Evolutionary conservation across 306 rosid genomes (phyloP).

Genomic region (Prunus mume): DNA sequence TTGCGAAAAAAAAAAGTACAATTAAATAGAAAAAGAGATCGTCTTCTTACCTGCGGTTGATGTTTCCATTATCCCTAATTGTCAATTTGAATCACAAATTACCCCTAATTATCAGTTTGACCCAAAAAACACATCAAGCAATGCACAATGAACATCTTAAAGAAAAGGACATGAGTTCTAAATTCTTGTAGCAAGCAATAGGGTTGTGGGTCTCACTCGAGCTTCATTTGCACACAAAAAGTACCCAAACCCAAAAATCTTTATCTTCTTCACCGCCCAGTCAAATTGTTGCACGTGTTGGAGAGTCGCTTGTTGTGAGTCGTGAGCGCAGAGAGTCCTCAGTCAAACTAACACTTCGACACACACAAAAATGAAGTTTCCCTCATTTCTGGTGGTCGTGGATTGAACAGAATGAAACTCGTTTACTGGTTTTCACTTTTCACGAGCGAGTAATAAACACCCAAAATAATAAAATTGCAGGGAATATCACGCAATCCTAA

Average conservation of each 20-base stretch:
- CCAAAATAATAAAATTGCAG: not conserved
- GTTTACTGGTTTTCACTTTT: not conserved
- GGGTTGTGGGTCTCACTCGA: not conserved
- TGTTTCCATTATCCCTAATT: not conserved
- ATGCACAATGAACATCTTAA: not conserved
- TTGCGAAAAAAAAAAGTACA: too few relatives aligned
- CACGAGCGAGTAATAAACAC: not conserved
- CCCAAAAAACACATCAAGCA: not conserved
- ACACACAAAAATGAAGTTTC: not conserved
- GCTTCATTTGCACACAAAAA: not conserved
- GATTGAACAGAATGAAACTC: not conserved
- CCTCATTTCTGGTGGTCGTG: conserved; percentile 3
- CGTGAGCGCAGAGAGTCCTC: not conserved
- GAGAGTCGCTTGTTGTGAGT: not conserved
- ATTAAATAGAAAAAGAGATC: too few relatives aligned
- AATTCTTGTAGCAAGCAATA: not conserved
- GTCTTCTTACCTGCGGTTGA: too few relatives aligned
- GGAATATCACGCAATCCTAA: conserved; percentile 43
- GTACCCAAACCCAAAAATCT: not conserved
- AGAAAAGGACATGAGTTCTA: not conserved
- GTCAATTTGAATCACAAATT: not conserved
- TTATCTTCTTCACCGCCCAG: not conserved
- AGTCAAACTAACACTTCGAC: not conserved
- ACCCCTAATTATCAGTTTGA: not conserved
- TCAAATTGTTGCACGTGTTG: not conserved